Evolutionary conservation across 805 yeast genomes (phyloP).

Genomic region (Deakozyma indianensis): DNA sequence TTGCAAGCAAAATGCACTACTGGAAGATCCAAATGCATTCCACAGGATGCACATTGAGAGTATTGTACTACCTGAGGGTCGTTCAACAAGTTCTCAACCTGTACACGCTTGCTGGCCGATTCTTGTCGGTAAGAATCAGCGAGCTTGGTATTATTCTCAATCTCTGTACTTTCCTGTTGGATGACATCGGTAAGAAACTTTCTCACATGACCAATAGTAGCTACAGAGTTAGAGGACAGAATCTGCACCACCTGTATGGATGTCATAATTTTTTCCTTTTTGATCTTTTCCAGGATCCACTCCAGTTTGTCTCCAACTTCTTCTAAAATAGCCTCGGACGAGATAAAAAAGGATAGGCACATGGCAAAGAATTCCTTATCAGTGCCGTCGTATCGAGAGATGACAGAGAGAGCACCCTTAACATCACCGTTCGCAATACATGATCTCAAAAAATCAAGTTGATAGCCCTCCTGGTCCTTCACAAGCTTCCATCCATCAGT

Average conservation of each 20-base stretch:
- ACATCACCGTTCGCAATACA: conserved; percentile 46
- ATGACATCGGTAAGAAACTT: conserved; percentile 52
- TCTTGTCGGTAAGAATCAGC: conserved; percentile 56
- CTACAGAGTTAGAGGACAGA: conserved; percentile 43
- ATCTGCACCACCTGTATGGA: conserved; percentile 68
- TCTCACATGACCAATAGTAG: conserved; percentile 60
- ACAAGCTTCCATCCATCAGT: conserved; percentile 17
- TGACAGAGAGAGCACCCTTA: conserved; percentile 38
- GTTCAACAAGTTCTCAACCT: conserved; percentile 35
- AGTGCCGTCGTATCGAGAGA: conserved; percentile 43
- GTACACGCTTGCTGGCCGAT: conserved; percentile 36
- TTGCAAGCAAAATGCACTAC: conserved; percentile 71
- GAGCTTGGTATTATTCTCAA: conserved; percentile 51
- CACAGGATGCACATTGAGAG: conserved; percentile 52
- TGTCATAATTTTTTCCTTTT: conserved; percentile 39
- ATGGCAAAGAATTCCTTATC: conserved; percentile 54
- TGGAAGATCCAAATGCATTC: conserved; percentile 56
- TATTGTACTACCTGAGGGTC: conserved; percentile 44
- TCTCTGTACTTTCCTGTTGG: conserved; percentile 45
- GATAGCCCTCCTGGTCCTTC: conserved; percentile 27
- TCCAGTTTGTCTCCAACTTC: conserved; percentile 39
- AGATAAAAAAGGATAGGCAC: conserved; percentile 49
- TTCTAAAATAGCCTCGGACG: conserved; percentile 36
- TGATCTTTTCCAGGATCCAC: conserved; percentile 38
- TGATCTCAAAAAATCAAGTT: conserved; percentile 53